Evolutionary conservation across 2,329 filamentous ascomycete genomes (phyloP).

Genomic region (Fusarium odoratissimum): DNA sequence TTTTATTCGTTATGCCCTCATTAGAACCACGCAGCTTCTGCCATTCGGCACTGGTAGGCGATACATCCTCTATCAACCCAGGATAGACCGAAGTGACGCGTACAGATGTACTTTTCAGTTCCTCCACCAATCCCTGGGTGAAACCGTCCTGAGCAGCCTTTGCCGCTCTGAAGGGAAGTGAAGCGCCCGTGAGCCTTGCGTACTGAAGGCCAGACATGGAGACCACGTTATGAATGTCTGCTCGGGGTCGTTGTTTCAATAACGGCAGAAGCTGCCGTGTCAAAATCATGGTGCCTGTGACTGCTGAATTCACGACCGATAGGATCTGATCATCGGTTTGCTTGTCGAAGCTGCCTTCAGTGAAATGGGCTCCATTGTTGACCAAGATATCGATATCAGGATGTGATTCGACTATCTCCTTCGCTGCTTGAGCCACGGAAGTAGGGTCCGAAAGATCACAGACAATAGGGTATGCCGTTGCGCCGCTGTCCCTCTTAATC

Average conservation of each 20-base stretch:
- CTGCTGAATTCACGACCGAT: background rate
- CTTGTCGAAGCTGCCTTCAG: background rate
- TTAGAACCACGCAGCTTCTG: accelerated
- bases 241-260: background rate
- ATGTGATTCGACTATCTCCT: background rate
- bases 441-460: background rate
- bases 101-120: background rate
- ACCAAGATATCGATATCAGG: background rate
- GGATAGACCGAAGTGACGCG: background rate
- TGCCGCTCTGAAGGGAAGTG: background rate
- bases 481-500: background rate
- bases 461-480: background rate
- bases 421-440: background rate
- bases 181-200: background rate
- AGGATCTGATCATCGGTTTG: background rate
- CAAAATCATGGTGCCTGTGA: constrained; percentile 4
- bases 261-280: background rate
- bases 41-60: accelerated
- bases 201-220: constrained; percentile 7
- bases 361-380: background rate
- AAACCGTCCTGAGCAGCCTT: constrained; percentile 7
- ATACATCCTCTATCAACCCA: background rate
- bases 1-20: background rate
- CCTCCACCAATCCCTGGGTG: background rate
- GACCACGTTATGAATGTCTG: background rate